Evolutionary conservation across 2,329 filamentous ascomycete genomes (phyloP).

Genomic region (Fusarium chlamydosporum): DNA sequence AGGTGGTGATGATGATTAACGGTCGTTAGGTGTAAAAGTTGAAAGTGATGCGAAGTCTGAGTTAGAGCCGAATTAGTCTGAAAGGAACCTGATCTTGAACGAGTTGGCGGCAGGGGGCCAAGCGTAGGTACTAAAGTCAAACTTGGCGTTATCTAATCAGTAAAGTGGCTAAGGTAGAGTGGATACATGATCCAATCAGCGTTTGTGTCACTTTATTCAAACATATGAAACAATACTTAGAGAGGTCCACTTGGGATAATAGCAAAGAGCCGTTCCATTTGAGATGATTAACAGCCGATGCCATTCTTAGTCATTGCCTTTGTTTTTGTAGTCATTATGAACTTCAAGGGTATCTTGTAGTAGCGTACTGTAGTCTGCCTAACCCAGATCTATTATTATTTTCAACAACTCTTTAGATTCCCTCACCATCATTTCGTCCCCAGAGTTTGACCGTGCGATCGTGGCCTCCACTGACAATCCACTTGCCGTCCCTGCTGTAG

Average conservation of each 20-base stretch:
- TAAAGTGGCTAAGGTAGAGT: slow-evolving; percentile 5
- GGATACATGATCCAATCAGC: slow-evolving; percentile 43
- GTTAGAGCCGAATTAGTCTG: slow-evolving; percentile 21
- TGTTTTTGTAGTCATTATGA: slow-evolving; percentile 18
- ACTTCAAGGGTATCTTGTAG: slow-evolving; percentile 47
- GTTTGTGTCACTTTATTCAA: slow-evolving; percentile 20
- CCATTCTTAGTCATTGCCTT: neutral
- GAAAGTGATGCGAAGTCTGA: slow-evolving; percentile 34
- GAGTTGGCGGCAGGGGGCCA: slow-evolving; percentile 46
- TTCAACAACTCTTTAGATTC: slow-evolving; percentile 55
- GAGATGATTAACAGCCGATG: neutral
- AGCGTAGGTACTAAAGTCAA: slow-evolving; percentile 23
- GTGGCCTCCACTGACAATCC: slow-evolving; percentile 95
- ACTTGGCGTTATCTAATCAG: slow-evolving; percentile 49
- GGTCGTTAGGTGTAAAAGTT: slow-evolving; percentile 11
- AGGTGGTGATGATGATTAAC: slow-evolving; percentile 35
- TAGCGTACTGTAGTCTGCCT: slow-evolving; percentile 39
- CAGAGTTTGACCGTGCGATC: slow-evolving; percentile 97
- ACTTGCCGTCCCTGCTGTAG: slow-evolving; percentile 85
- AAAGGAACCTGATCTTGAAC: slow-evolving; percentile 44
- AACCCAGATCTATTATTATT: slow-evolving; percentile 25
- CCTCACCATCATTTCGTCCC: slow-evolving; percentile 83
- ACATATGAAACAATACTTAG: slow-evolving; percentile 22
- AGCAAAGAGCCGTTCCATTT: slow-evolving; percentile 3
- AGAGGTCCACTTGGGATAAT: slow-evolving; percentile 25